Conservation (phyloP, 805 yeast genomes). For the Metschnikowia baotianmanensis region DNA sequence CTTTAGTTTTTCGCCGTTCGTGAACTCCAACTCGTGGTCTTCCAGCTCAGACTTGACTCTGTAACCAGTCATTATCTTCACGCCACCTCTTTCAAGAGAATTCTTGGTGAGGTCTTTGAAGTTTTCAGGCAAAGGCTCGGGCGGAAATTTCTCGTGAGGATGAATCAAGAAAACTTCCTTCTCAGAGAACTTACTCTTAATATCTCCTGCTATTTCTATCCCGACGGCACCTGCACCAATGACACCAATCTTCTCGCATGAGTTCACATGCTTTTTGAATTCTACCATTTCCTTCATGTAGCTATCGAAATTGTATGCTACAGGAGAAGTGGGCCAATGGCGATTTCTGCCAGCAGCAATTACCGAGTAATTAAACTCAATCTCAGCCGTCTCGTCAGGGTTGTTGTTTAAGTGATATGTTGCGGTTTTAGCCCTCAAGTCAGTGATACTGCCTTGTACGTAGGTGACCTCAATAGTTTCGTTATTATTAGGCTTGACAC, state of each 20-base stretch:
- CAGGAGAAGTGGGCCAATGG: constrained; percentile 54
- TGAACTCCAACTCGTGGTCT: constrained; percentile 27
- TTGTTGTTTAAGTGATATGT: constrained; percentile 23
- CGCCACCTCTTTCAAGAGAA: constrained; percentile 29
- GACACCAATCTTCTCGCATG: constrained; percentile 37
- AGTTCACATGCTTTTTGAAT: constrained; percentile 29
- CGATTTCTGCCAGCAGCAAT: constrained; percentile 51
- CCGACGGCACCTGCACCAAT: constrained; percentile 55
- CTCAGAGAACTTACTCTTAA: constrained; percentile 36
- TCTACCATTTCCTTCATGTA: constrained; percentile 44
- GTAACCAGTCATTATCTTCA: constrained; percentile 29
- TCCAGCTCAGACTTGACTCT: constrained; percentile 25
- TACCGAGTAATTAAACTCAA: constrained; percentile 46
- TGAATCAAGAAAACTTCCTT: constrained; percentile 39
- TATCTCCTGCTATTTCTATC: constrained; percentile 49
- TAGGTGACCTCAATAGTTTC: constrained; percentile 18
- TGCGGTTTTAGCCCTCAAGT: constrained; percentile 27
- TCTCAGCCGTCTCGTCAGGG: constrained; percentile 17
- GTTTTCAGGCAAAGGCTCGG: constrained; percentile 33
- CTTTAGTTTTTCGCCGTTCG: constrained; percentile 25
- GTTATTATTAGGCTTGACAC: constrained; percentile 14
- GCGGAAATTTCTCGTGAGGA: constrained; percentile 37
- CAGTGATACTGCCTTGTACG: constrained; percentile 34
- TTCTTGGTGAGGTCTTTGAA: constrained; percentile 28
- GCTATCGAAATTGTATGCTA: constrained; percentile 35